Evolutionary conservation across 176 grass and related monocot species (phyloP).

Genomic region (Aegilops sharonensis): DNA sequence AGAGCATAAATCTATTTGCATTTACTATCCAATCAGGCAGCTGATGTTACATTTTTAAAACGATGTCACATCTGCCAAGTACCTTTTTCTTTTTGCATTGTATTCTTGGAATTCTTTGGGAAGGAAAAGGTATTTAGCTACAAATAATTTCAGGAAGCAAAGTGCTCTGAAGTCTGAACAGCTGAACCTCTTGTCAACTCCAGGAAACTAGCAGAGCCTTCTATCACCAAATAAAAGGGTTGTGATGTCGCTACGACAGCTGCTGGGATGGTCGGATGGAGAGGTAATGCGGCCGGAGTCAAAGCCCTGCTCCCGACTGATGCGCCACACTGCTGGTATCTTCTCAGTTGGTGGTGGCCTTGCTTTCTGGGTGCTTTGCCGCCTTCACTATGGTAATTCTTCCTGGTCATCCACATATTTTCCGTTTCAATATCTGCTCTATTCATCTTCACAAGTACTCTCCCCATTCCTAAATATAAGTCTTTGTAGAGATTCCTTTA

Average conservation of each 20-base stretch:
- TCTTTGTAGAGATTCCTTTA: no score
- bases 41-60: not conserved
- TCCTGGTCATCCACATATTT: not conserved
- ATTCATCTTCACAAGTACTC: not conserved
- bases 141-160: not conserved
- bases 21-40: not conserved
- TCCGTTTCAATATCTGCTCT: not conserved
- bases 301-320: constrained; percentile 75
- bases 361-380: constrained; percentile 78
- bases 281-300: constrained; percentile 84
- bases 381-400: constrained; percentile 70
- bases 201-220: not conserved
- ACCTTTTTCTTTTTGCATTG: no score
- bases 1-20: not conserved
- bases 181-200: not conserved
- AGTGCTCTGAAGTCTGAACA: not conserved
- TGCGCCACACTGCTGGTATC: constrained; percentile 81
- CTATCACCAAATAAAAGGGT: not conserved
- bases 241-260: constrained; percentile 49
- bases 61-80: not conserved
- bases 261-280: constrained; percentile 78
- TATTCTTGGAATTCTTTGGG: not conserved
- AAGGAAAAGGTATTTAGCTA: not conserved
- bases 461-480: no score
- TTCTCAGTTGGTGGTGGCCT: constrained; percentile 69